Conservation (phyloP, 163 green algal species). For the Chlamydomonas reinhardtii region DNA sequence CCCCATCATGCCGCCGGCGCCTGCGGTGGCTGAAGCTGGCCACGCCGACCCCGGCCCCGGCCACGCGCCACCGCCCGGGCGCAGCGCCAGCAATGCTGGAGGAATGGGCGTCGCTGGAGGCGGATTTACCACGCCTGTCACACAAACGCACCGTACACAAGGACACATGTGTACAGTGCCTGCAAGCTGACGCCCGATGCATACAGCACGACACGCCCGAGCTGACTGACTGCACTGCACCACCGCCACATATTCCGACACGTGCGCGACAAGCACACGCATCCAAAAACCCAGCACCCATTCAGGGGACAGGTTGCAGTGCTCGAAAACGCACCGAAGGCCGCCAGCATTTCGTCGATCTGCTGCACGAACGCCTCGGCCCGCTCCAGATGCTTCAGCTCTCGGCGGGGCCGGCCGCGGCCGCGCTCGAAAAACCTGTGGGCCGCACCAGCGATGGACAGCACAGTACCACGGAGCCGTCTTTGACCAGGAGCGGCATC, state of each 20-base stretch:
- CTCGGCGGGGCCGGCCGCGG: constrained; percentile 5
- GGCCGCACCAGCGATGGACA: background rate
- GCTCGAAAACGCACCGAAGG: constrained; percentile 41
- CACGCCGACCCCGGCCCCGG: background rate
- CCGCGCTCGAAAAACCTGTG: constrained; percentile 30
- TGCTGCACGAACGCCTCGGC: constrained; percentile 9
- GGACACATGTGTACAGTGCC: no score
- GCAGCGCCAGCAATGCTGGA: background rate
- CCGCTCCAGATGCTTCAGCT: background rate
- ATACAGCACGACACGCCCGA: no score
- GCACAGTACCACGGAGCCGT: no score
- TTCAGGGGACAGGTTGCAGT: no score
- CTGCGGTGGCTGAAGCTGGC: background rate
- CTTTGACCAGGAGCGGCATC: no score
- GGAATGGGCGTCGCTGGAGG: constrained; percentile 15
- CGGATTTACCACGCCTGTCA: background rate
- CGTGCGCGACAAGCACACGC: no score
- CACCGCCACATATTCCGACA: no score
- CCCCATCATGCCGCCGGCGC: no score
- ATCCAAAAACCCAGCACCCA: no score
- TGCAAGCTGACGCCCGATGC: no score
- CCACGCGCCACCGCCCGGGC: background rate
- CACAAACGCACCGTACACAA: background rate
- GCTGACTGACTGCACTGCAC: no score
- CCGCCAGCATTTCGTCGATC: constrained; percentile 9